Evolutionary conservation across 2,329 filamentous ascomycete species (phyloP), one percentile per base, ranked within the genome.

Genomic region (Xylariaceae sp.): DNA sequence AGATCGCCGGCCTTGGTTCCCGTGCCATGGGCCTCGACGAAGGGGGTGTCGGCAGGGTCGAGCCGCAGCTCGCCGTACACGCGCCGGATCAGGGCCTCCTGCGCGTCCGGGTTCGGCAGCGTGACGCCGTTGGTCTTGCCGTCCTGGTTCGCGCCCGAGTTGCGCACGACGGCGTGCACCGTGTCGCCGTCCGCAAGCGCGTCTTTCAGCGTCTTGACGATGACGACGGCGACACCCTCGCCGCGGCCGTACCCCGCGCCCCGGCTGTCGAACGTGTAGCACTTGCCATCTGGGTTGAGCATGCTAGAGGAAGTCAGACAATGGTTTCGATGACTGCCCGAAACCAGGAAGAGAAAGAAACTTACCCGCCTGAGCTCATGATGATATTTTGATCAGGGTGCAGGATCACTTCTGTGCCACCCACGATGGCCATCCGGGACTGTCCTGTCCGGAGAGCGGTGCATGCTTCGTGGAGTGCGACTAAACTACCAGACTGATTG

Each of bases 21-120:
- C 4, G 43, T 46, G 4, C 43, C 40, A 19, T 46, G 43, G 13
- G 43, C 43, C 14, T 46, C 40, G 14, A 46, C 39, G 19, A 33
- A 43, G 1, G 29, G 36, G 3, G 41, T 40, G 1, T 18, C 30
- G 2, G 29, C 17, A 5, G 34, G 34, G 8, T 43, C 36, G 24
- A 40, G 34, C 9, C 37, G 29, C 23, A 36, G 33, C 15, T 36
- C 32, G 12, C 23, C 41, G 9, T 40, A 43, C 15, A 36, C 36
- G 23, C 38, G 36, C 9, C 41, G 41, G 28, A 43, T 43, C 6
- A 43, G 41, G 12, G 28, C 33, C 13, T 21, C 41, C 19, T 43
- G 41, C 2, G 41, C 28, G 11, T 40, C 37, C n/a, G 35, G 35
- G 3, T 17, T 9, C 4, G 41, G 41, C 8, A 29, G 28, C 9